phyloP scores from a whole-genome alignment of 805 yeast genomes.

The Hanseniaspora jakobsenii region DNA sequence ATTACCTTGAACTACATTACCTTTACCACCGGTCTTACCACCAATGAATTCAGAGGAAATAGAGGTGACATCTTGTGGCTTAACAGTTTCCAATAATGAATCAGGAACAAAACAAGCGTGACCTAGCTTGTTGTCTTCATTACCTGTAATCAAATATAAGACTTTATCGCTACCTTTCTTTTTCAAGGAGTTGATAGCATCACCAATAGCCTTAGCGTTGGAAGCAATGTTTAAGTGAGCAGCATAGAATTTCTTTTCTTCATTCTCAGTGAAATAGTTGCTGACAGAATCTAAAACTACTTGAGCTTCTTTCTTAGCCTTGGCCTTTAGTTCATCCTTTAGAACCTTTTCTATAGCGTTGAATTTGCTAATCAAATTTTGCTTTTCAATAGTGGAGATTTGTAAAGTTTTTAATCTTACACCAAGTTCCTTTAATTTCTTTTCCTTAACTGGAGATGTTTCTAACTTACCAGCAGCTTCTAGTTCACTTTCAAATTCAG shows the following conservation, averaged over 20 bases:
- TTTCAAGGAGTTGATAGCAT: constrained; percentile 76
- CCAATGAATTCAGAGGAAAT: constrained; percentile 71
- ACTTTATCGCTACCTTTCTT: constrained; percentile 62
- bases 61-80: constrained; percentile 64
- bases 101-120: constrained; percentile 87
- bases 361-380: constrained; percentile 61
- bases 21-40: constrained; percentile 98
- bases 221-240: constrained; percentile 58
- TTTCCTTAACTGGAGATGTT: constrained; percentile 69
- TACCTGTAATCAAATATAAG: constrained; percentile 69
- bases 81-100: constrained; percentile 39
- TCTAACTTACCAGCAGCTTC: constrained; percentile 49
- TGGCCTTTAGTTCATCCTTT: constrained; percentile 76
- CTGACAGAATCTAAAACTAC: constrained; percentile 67
- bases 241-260: constrained; percentile 48
- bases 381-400: constrained; percentile 72
- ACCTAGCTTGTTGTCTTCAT: constrained; percentile 60
- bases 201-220: constrained; percentile 88
- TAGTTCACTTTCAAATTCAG: constrained; percentile 52
- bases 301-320: constrained; percentile 80
- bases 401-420: constrained; percentile 71
- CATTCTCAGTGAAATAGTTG: constrained; percentile 46
- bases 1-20: constrained; percentile 91
- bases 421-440: constrained; percentile 68
- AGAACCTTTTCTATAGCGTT: constrained; percentile 69